phyloP scores from a whole-genome alignment of 1,139 yeast genomes.

The Meyerozyma athensensis region DNA sequence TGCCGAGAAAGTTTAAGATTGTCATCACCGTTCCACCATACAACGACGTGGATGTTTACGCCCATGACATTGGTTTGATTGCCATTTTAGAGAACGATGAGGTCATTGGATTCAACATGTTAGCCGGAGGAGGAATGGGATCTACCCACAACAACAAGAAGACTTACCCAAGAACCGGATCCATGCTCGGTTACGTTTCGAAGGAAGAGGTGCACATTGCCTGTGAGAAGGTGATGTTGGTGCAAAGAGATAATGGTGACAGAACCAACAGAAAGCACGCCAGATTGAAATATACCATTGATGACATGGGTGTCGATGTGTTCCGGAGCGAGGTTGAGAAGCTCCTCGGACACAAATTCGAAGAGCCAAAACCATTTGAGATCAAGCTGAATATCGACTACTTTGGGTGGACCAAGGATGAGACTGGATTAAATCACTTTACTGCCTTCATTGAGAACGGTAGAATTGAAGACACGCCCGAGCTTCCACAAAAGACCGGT shows the following conservation, averaged over 20 bases:
- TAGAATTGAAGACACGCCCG: conserved; percentile 90
- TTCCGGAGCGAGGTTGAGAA: conserved; percentile 82
- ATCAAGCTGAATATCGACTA: conserved; percentile 86
- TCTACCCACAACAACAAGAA: conserved; percentile 94
- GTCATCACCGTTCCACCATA: conserved; percentile 95
- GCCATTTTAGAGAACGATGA: conserved; percentile 74
- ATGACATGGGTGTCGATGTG: conserved; percentile 81
- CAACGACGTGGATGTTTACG: conserved; percentile 95
- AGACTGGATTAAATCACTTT: conserved; percentile 80
- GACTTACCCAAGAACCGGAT: conserved; percentile 94
- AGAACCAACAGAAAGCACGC: conserved; percentile 97
- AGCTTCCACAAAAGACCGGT: conserved; percentile 86
- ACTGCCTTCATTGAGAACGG: conserved; percentile 96
- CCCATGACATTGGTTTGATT: conserved; percentile 89
- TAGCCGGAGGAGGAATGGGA: conserved; percentile 99
- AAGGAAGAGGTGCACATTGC: conserved; percentile 68
- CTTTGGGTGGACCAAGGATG: conserved; percentile 94
- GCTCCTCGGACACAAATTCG: conserved; percentile 71
- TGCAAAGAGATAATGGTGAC: conserved; percentile 94
- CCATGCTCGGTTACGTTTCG: conserved; percentile 72
- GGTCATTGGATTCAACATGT: conserved; percentile 74
- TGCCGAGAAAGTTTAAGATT: conserved; percentile 95
- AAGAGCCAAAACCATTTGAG: conserved; percentile 62
- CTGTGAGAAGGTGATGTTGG: conserved; percentile 88
- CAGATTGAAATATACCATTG: conserved; percentile 93